Conservation (phyloP, 2,329 filamentous ascomycete species). For the Incumbomyces lentus region DNA sequence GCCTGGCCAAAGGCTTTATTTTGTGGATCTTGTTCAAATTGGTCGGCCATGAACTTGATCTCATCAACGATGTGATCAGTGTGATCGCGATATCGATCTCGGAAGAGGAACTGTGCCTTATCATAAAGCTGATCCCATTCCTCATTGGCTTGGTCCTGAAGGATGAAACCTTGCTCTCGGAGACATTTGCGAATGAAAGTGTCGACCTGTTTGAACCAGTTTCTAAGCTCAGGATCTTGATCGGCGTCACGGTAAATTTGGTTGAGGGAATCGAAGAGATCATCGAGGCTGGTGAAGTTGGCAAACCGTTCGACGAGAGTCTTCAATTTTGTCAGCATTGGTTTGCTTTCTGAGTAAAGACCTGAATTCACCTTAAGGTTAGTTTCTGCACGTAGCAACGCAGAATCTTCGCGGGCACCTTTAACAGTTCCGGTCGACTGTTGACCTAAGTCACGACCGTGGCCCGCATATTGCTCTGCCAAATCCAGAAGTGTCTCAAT, state of each 20-base stretch:
- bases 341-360: conserved; percentile 27
- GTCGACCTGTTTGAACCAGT: conserved; percentile 78
- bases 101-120: conserved; percentile 72
- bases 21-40: conserved; percentile 79
- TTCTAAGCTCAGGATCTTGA: conserved; percentile 70
- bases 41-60: conserved; percentile 75
- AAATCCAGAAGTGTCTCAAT: conserved; percentile 75
- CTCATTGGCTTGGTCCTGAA: conserved; percentile 66
- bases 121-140: conserved; percentile 84
- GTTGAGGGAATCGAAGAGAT: conserved; percentile 75
- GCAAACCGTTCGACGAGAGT: conserved; percentile 89
- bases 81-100: conserved; percentile 76
- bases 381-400: conserved; percentile 61
- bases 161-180: conserved; percentile 80
- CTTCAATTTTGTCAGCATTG: conserved; percentile 47
- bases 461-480: conserved; percentile 73
- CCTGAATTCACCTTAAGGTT: conserved; percentile 58
- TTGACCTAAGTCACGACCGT: conserved; percentile 55
- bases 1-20: conserved; percentile 72
- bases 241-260: conserved; percentile 81
- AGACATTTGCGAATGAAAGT: conserved; percentile 71
- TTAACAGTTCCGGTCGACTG: conserved; percentile 60
- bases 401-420: conserved; percentile 55
- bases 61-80: conserved; percentile 82
- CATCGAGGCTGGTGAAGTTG: conserved; percentile 81